Conservation (phyloP, 192 early-diverging fungal genomes). For the Coemansia sp. region DNA sequence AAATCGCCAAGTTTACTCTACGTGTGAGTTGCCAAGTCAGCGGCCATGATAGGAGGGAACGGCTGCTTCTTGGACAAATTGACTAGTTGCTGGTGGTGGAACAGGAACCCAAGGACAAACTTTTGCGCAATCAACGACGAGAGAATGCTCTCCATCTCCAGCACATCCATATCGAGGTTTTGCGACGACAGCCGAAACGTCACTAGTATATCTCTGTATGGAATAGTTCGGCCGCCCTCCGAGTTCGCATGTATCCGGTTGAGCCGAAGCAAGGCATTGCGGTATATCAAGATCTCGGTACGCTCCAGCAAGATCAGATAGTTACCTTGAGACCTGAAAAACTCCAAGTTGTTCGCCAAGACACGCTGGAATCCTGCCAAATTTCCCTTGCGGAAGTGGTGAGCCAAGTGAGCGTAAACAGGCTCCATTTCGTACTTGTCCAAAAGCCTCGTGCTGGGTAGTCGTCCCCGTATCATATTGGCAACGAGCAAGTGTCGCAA, state of each 20-base stretch:
- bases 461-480: constrained; percentile 45
- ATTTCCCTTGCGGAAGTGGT: constrained; percentile 39
- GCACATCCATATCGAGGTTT: constrained; percentile 35
- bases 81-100: constrained; percentile 46
- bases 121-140: constrained; percentile 48
- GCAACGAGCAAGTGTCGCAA: constrained; percentile 47
- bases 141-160: constrained; percentile 49
- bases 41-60: constrained; percentile 30
- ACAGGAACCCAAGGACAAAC: constrained; percentile 40
- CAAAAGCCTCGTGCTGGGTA: constrained; percentile 23
- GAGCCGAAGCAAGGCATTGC: constrained; percentile 29
- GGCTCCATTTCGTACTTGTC: constrained; percentile 49
- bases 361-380: constrained; percentile 38
- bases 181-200: constrained; percentile 35
- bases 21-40: background rate
- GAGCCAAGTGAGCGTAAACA: constrained; percentile 25
- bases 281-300: constrained; percentile 44
- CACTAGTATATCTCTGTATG: constrained; percentile 35
- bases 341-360: constrained; percentile 39
- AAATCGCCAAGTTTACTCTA: background rate
- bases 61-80: constrained; percentile 39
- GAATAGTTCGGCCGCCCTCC: constrained; percentile 14
- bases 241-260: background rate
- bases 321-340: constrained; percentile 50
- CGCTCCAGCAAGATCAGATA: constrained; percentile 48